Percentiles rank a stretch among this genome's conserved stretches.
These are phyloP conservation scores for Ajuga chamaepitys DNA, from an alignment of 257 asterid species.

Conservation along the genomic window DNA sequence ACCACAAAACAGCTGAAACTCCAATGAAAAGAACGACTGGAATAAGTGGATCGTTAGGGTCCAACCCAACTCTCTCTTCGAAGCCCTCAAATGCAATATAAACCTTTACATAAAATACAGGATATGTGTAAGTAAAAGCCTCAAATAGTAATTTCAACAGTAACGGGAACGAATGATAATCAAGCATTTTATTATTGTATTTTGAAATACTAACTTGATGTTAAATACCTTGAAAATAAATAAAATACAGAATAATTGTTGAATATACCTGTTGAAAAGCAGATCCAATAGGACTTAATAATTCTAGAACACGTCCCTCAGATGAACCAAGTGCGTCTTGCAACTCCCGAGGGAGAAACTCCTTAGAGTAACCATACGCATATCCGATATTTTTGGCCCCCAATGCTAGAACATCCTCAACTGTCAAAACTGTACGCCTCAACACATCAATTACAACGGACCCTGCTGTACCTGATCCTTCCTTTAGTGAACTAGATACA, in stretches of 20 bases:
- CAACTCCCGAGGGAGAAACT: conserved; percentile 57
- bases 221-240: too few species aligned
- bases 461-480: conserved; percentile 56
- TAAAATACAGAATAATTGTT: not conserved
- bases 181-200: not conserved
- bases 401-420: conserved; percentile 48
- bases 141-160: not conserved
- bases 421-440: conserved; percentile 37
- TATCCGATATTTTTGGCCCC: conserved; percentile 53
- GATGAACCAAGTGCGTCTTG: conserved; percentile 45
- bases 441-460: conserved; percentile 41
- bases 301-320: conserved; percentile 33
- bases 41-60: conserved; percentile 77
- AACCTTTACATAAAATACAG: conserved; percentile 38
- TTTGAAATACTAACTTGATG: not conserved
- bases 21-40: conserved; percentile 62
- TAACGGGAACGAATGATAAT: not conserved
- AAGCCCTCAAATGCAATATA: conserved; percentile 48
- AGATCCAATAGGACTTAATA: conserved; percentile 45
- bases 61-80: conserved; percentile 64
- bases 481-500: conserved; percentile 47
- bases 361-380: conserved; percentile 59
- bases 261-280: conserved; percentile 55
- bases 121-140: not conserved
- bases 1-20: conserved; percentile 72